A percentile compares a stretch with the other conserved stretches of the same genome.
Conservation (phyloP, 2,329 filamentous ascomycete species). For the Ascomycota sp. region DNA sequence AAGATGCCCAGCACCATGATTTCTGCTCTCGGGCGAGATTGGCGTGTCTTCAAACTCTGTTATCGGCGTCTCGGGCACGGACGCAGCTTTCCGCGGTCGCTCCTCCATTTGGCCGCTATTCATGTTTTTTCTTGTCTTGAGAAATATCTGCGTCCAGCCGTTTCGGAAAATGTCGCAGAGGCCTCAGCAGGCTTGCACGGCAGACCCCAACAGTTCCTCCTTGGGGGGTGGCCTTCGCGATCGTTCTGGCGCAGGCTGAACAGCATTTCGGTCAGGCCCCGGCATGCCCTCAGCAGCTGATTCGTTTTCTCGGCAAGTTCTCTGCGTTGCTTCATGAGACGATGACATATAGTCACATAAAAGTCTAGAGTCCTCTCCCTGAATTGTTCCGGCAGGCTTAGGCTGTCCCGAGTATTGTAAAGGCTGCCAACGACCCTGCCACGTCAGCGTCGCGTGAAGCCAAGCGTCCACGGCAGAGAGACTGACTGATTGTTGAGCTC, state of each 20-base stretch:
- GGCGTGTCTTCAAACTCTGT: constrained; percentile 89
- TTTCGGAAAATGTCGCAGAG: constrained; percentile 83
- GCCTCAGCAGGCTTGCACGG: constrained; percentile 87
- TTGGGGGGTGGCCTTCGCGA: constrained; percentile 54
- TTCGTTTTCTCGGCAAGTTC: constrained; percentile 67
- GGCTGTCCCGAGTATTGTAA: constrained; percentile 71
- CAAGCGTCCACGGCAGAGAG: neutral
- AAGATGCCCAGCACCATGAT: constrained; percentile 68
- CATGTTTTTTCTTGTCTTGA: constrained; percentile 42
- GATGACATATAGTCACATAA: constrained; percentile 81
- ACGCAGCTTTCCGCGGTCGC: constrained; percentile 23
- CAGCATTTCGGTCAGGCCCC: constrained; percentile 80
- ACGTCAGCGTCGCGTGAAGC: too few relatives aligned
- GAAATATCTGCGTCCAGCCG: constrained; percentile 75
- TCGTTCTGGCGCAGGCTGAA: constrained; percentile 75
- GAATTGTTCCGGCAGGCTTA: constrained; percentile 66
- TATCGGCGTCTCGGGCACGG: constrained; percentile 70
- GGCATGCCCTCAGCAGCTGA: constrained; percentile 65
- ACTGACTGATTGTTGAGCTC: constrained; percentile 77
- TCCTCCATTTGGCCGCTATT: constrained; percentile 25
- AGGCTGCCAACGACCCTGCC: too few relatives aligned
- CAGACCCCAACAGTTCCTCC: constrained; percentile 68
- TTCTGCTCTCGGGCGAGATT: constrained; percentile 63
- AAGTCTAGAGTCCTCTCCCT: constrained; percentile 81
- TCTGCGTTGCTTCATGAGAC: constrained; percentile 84